Conservation (phyloP, 2,329 filamentous ascomycete genomes). For the Incumbomyces delicatus region DNA sequence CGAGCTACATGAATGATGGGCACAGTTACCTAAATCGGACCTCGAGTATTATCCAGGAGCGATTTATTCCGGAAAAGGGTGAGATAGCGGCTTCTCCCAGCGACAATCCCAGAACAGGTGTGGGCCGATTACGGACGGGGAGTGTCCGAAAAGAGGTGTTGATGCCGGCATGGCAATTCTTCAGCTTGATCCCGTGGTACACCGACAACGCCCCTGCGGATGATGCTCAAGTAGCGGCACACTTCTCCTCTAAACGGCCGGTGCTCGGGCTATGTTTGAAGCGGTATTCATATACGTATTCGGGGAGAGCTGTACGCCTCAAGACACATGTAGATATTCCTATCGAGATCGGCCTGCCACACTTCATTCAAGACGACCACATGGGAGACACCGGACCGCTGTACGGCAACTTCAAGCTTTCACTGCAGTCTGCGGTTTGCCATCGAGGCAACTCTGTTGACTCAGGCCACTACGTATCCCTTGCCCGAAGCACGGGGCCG, state of each 20-base stretch:
- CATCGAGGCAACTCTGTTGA: slow-evolving; percentile 78
- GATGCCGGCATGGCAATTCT: slow-evolving; percentile 97
- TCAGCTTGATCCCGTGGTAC: slow-evolving; percentile 86
- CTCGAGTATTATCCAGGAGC: slow-evolving; percentile 35
- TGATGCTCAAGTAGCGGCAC: slow-evolving; percentile 75
- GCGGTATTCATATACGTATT: slow-evolving; percentile 66
- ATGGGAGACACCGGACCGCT: slow-evolving; percentile 57
- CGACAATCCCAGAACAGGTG: slow-evolving; percentile 24
- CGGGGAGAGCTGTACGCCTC: slow-evolving; percentile 59
- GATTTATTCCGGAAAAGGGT: slow-evolving; percentile 35
- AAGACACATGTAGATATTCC: slow-evolving; percentile 88
- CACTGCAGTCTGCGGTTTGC: slow-evolving; percentile 83
- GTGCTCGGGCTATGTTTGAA: slow-evolving; percentile 90
- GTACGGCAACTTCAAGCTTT: slow-evolving; percentile 84
- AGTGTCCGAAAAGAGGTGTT: slow-evolving; percentile 67
- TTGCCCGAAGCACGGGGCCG: slow-evolving; percentile 61
- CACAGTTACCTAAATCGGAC: slow-evolving; percentile 23
- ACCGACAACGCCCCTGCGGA: slow-evolving; percentile 54
- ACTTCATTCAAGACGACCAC: slow-evolving; percentile 77
- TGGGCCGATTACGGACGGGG: slow-evolving; percentile 25
- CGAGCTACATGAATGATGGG: slow-evolving; percentile 22
- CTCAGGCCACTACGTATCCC: slow-evolving; percentile 83
- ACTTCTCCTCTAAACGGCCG: slow-evolving; percentile 72
- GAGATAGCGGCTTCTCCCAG: slow-evolving; percentile 28
- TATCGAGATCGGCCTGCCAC: slow-evolving; percentile 68